A percentile compares a stretch with the other conserved stretches of the same genome.
These are phyloP conservation scores for Macrophomina tecta DNA, from an alignment of 2,329 filamentous ascomycete genomes.

Conservation along the genomic window DNA sequence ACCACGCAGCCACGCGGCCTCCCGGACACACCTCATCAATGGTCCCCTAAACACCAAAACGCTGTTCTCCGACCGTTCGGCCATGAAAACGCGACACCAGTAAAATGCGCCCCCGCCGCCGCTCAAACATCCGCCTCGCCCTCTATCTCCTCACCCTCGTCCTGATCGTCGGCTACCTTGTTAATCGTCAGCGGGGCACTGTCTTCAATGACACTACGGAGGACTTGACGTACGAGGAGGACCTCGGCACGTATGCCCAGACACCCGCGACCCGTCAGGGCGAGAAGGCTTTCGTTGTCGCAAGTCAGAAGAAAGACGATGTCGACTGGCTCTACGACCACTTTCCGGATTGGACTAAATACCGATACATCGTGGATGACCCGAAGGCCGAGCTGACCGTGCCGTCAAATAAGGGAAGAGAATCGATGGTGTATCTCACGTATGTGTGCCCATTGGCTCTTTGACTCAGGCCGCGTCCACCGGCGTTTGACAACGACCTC, in stretches of 20 bases:
- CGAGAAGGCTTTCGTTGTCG: constrained; percentile 43
- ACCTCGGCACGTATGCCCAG: constrained; percentile 15
- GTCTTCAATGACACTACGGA: constrained; percentile 13
- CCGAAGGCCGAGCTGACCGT: constrained; percentile 46
- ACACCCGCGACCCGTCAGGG: constrained; percentile 13
- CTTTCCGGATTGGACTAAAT: constrained; percentile 48
- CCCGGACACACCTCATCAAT: constrained; percentile 15
- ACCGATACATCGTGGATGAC: constrained; percentile 53
- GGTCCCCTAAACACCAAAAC: constrained; percentile 12
- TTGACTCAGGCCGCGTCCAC: background rate
- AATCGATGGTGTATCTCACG: constrained; percentile 58
- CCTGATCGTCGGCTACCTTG: constrained; percentile 27
- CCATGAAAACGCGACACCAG: constrained; percentile 14
- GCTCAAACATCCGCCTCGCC: constrained; percentile 27
- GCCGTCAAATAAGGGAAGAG: constrained; percentile 55
- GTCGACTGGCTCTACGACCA: constrained; percentile 48
- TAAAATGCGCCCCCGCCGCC: constrained; percentile 20
- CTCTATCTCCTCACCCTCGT: constrained; percentile 25
- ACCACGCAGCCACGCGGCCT: constrained; percentile 23
- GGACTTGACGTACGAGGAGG: constrained; percentile 25
- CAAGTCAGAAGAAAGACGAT: constrained; percentile 46
- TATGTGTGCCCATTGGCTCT: constrained; percentile 34
- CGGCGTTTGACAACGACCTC: background rate
- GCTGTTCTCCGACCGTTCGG: background rate
- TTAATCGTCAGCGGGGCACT: constrained; percentile 18